A percentile compares a stretch with the other conserved stretches of the same genome.
These are phyloP conservation scores for Rhodomyrtus psidioides DNA, from an alignment of 441 rosid genomes.

Conservation along the genomic window DNA sequence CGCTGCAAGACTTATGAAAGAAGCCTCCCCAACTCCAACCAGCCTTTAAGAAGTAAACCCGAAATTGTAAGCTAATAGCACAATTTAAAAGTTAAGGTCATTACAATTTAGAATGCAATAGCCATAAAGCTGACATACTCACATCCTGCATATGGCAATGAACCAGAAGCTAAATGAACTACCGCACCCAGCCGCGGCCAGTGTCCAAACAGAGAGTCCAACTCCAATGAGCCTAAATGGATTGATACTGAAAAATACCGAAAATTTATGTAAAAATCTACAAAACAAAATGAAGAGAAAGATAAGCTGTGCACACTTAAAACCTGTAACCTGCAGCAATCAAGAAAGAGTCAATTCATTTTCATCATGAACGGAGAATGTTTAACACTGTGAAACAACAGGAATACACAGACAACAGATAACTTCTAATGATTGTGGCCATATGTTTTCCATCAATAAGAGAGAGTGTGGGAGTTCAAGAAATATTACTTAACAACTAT, in stretches of 20 bases:
- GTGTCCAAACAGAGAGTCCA: slow-evolving; percentile 88
- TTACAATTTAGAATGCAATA: background rate
- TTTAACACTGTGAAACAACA: background rate
- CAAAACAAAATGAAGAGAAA: background rate
- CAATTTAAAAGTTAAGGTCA: background rate
- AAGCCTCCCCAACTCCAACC: slow-evolving; percentile 99
- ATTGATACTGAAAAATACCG: slow-evolving; percentile 41
- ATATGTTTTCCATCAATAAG: background rate
- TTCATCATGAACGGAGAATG: background rate
- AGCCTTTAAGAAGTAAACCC: slow-evolving; percentile 41
- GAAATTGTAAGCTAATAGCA: background rate
- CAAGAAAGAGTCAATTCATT: background rate
- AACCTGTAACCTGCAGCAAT: background rate
- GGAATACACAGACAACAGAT: background rate
- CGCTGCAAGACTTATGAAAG: slow-evolving; percentile 95
- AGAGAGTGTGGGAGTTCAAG: background rate
- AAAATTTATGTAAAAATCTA: slow-evolving; percentile 1
- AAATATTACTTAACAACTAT: background rate
- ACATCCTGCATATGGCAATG: slow-evolving; percentile 85
- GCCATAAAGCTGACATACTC: slow-evolving; percentile 7
- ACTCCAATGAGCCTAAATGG: slow-evolving; percentile 95
- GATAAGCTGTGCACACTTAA: background rate
- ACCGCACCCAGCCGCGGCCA: slow-evolving; percentile 78
- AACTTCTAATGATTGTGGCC: background rate
- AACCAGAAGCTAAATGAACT: slow-evolving; percentile 81